Base-by-base conservation (phyloP, 257 asterid species). In the Solanum bukasovii region DNA sequence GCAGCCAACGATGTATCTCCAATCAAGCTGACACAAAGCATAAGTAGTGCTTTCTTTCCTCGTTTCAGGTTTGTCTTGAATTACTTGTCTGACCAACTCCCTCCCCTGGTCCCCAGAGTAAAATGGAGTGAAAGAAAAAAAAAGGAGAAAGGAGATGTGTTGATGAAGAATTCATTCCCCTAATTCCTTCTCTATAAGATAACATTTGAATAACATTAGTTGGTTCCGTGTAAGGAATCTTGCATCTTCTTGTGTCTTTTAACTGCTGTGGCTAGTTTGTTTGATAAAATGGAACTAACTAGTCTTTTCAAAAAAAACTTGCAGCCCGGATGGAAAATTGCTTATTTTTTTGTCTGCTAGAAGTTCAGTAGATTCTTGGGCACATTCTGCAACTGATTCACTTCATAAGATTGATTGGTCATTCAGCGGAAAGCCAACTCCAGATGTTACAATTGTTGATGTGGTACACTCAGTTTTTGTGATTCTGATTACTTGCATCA, bases 361-460 rank as follows among this genome's bases (percentile, higher is more conserved):
- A 91, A 89, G 95, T 90, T 92, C 96, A 87, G 97, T 94, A 87
- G 97, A 97, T 90, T 95, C 99, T 85, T 98, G 99, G 75, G 98
- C 98, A 44, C 98, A 95, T 91, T 93, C 92, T 0, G 95, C 98
- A 88, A 95, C 98, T 52, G 90, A 92, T 52, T 94, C 99, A 75
- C 96, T 97, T 91, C 98, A 95, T 90, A 94, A 90, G 91, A 88
- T 97, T 85, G 95, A 92, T 88, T 97, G 99, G 99, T 95, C 98
- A 44, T 86, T 93, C 87, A 88, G 88, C 61, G 97, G 94, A 91
- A 93, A 92, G 92, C 90, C 91, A 73, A 82, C 85, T 27, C 81
- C 94, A 65, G 89, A 94, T 88, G 87, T 87, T 79, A 88, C 90
- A 90, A 86, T 94, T 89, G 90, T 88, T 84, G 98, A 94, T 83